phyloP scores from a whole-genome alignment of 1,284 basidiomycete genomes.

The Tranzscheliella williamsii region DNA sequence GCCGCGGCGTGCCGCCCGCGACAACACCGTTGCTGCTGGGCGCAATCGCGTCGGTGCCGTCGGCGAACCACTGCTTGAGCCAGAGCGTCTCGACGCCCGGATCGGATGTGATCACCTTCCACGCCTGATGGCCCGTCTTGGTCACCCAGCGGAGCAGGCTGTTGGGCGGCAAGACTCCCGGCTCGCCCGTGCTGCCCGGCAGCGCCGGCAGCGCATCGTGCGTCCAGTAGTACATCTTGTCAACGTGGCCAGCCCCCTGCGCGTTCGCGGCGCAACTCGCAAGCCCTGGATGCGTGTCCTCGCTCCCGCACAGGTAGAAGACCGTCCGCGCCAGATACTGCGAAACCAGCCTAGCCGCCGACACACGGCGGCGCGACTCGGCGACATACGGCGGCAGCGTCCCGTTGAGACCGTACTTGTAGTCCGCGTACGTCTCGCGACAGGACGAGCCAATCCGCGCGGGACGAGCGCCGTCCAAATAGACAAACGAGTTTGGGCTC shows the following conservation, averaged over 20 bases:
- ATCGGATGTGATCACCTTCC: slow-evolving; percentile 39
- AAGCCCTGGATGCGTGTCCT: slow-evolving; percentile 31
- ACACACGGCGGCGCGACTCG: not conserved
- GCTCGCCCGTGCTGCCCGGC: slow-evolving; percentile 17
- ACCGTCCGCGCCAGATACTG: slow-evolving; percentile 33
- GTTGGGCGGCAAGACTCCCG: slow-evolving; percentile 32
- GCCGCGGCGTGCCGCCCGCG: slow-evolving; percentile 4
- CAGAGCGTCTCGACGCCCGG: slow-evolving; percentile 44
- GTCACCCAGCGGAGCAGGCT: slow-evolving; percentile 23
- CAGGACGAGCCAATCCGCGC: slow-evolving; percentile 12
- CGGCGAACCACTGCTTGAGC: slow-evolving; percentile 40
- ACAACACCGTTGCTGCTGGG: slow-evolving; percentile 13
- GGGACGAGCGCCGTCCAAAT: slow-evolving; percentile 40
- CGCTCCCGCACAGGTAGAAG: slow-evolving; percentile 47
- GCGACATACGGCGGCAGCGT: slow-evolving; percentile 41
- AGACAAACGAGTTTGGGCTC: slow-evolving; percentile 49
- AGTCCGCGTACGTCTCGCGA: slow-evolving; percentile 28
- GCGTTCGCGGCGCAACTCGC: slow-evolving; percentile 36
- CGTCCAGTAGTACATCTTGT: slow-evolving; percentile 53
- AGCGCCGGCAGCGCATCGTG: slow-evolving; percentile 36
- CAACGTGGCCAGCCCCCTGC: slow-evolving; percentile 45
- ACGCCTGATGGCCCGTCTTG: slow-evolving; percentile 40
- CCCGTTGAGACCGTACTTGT: slow-evolving; percentile 58
- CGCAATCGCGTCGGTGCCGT: slow-evolving; percentile 18
- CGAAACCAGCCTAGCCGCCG: slow-evolving; percentile 8